A percentile compares a stretch with the other conserved stretches of the same genome.
Conservation (phyloP, 768 basidiomycete genomes). For the Termitomyces titanicus region DNA sequence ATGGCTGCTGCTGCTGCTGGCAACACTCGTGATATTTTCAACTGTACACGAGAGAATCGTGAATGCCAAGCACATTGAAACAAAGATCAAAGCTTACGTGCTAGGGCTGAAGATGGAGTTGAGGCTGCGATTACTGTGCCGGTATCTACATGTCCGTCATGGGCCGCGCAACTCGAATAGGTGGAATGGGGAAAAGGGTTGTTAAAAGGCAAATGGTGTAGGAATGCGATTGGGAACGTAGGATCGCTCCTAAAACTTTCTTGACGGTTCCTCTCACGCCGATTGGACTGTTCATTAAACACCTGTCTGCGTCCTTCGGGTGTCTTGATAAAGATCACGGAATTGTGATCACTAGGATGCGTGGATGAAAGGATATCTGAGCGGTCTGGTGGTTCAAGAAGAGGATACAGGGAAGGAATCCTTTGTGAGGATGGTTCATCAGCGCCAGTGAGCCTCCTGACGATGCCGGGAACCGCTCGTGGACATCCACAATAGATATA, state of each 20-base stretch:
- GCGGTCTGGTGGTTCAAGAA: conserved; percentile 29
- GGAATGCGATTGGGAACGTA: too few relatives aligned
- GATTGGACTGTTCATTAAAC: not conserved
- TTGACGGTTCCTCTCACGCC: not conserved
- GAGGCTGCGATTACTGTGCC: too few relatives aligned
- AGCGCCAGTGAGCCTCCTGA: conserved; percentile 36
- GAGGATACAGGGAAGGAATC: not conserved
- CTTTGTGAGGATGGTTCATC: conserved; percentile 16
- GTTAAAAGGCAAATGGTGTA: too few relatives aligned
- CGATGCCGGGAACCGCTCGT: conserved; percentile 39
- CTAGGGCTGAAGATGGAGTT: too few relatives aligned
- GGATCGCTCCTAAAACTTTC: not conserved
- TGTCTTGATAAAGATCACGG: conserved; percentile 20
- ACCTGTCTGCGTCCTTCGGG: not conserved
- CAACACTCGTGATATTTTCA: too few relatives aligned
- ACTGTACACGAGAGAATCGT: too few relatives aligned
- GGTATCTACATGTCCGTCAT: too few relatives aligned
- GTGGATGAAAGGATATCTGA: conserved; percentile 42
- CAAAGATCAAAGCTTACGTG: too few relatives aligned
- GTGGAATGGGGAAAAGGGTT: too few relatives aligned
- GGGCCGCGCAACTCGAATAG: too few relatives aligned
- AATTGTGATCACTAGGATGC: conserved; percentile 55
- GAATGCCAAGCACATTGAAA: too few relatives aligned
- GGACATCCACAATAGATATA: conserved; percentile 65
- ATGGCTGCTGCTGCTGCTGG: too few relatives aligned